Evolutionary conservation across 2,329 filamentous ascomycete genomes (phyloP).

Genomic region (Calonectria naviculata): DNA sequence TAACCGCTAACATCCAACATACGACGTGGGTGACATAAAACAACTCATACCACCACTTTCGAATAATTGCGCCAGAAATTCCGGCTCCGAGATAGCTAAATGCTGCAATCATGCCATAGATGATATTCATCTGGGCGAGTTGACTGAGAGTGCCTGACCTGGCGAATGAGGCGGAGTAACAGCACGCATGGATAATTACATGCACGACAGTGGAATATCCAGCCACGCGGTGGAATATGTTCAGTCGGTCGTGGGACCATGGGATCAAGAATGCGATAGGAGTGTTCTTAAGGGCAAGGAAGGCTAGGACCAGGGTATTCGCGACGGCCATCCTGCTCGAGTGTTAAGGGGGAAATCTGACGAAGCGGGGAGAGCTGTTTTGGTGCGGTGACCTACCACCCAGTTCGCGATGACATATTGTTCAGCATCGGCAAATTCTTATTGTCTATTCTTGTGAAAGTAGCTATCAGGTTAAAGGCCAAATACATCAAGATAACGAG

Average conservation of each 20-base stretch:
- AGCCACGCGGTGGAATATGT: constrained; percentile 65
- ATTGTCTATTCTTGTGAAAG: constrained; percentile 48
- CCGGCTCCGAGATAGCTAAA: constrained; percentile 57
- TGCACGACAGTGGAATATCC: constrained; percentile 61
- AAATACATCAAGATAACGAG: constrained; percentile 44
- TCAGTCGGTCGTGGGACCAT: constrained; percentile 69
- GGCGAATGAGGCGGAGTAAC: constrained; percentile 56
- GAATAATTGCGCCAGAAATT: constrained; percentile 54
- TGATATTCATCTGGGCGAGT: constrained; percentile 51
- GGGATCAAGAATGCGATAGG: constrained; percentile 64
- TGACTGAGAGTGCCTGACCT: constrained; percentile 36
- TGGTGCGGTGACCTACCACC: constrained; percentile 45
- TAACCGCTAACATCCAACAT: constrained; percentile 60
- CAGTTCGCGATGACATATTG: constrained; percentile 51
- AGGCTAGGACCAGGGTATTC: constrained; percentile 64
- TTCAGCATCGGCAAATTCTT: constrained; percentile 41
- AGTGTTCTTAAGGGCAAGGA: constrained; percentile 69
- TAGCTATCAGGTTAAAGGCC: constrained; percentile 46
- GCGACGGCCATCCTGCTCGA: constrained; percentile 49
- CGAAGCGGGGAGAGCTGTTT: too few relatives aligned
- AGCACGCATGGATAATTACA: constrained; percentile 57
- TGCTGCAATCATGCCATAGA: constrained; percentile 61
- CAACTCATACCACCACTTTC: constrained; percentile 63
- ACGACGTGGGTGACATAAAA: constrained; percentile 65
- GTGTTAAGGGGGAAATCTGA: background rate